Evolutionary conservation across 768 basidiomycete species (phyloP), one percentile per base, ranked within the genome.

Genomic region (Suillus spraguei): DNA sequence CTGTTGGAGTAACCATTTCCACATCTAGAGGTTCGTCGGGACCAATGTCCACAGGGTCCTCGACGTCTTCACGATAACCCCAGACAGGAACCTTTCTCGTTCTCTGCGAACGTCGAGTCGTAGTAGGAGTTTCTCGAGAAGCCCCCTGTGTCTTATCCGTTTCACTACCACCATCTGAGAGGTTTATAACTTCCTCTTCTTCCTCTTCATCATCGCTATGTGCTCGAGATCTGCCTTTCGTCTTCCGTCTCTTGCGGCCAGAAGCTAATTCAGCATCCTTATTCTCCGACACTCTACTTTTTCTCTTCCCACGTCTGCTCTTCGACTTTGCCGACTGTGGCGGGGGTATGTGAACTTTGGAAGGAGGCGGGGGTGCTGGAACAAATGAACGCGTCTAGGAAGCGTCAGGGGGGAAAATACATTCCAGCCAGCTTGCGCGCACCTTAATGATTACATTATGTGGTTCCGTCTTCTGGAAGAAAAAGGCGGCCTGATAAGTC

Each of bases 401-500:
- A 41, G 54, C 38, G 50, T 38, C 24, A 66, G 24, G 22, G 11
- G 32, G 13, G 47, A 33, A 47, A 22, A 63, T 53, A 53, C 8
- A 17, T 64, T 17, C 32, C 39, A 52, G 56, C 11, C 11, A 54
- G 47, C n/a, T 47, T n/a, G 38, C 7, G 66, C 76, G n/a, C 58
- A 91, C 95, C 82, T 97, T 97, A 68, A 92, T 78, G 9, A 95
- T 79, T 2, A 95, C 82, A 0, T 91, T 87, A 74, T 96, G 92
- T 11, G 90, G 84, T 59, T 94, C 93, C 3, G 86, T 88, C 75
- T 88, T 88, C 28, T 93, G 85, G 67, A 96, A 80, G 77, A 95
- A 97, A 73, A 94, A 97, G 55, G 91, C 94, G 72, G 94, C 95
- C 67, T 97, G 95, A 70, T 96, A 97, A 0, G 83, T 84, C 64